Percentiles rank a stretch among this genome's conserved stretches.
phyloP scores from a whole-genome alignment of 2,329 filamentous ascomycete species.

The Chrysosporium keratinophilum region DNA sequence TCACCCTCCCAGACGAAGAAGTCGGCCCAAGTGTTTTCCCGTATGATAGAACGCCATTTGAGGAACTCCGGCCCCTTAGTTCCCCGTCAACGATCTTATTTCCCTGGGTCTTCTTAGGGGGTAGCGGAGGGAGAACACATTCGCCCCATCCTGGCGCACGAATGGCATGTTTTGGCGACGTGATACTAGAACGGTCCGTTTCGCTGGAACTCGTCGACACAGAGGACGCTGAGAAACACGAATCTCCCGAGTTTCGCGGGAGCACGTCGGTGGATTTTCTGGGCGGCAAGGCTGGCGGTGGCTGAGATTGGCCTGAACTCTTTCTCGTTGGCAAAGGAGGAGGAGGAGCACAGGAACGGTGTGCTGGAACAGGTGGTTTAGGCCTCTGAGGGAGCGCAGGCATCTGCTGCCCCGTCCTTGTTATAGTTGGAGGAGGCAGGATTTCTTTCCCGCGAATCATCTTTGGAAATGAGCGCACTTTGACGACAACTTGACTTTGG shows the following conservation, averaged over 20 bases:
- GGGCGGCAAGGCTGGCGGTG: slow-evolving; percentile 38
- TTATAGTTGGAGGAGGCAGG: slow-evolving; percentile 19
- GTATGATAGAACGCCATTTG: background rate
- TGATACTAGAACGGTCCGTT: background rate
- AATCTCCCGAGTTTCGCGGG: slow-evolving; percentile 40
- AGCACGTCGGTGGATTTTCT: slow-evolving; percentile 31
- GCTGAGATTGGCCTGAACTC: slow-evolving; percentile 29
- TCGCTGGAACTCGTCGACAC: slow-evolving; percentile 27
- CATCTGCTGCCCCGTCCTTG: slow-evolving; percentile 23
- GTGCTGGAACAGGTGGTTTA: slow-evolving; percentile 11
- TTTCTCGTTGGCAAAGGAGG: slow-evolving; percentile 41
- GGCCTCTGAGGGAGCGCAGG: slow-evolving; percentile 3
- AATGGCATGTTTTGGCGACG: slow-evolving; percentile 20
- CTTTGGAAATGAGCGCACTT: background rate
- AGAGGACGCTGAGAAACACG: slow-evolving; percentile 42
- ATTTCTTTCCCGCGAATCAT: slow-evolving; percentile 13
- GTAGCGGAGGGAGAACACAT: slow-evolving; percentile 45
- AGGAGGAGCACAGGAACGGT: slow-evolving; percentile 21
- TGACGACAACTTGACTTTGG: background rate
- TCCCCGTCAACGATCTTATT: background rate
- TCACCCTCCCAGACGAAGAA: background rate
- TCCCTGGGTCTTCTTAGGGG: slow-evolving; percentile 21
- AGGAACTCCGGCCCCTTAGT: background rate
- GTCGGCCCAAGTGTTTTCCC: background rate
- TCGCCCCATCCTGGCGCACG: slow-evolving; percentile 50